A percentile compares a stretch with the other conserved stretches of the same genome.
phyloP scores from a whole-genome alignment of 2,329 filamentous ascomycete species.

The Fusarium equiseti region DNA sequence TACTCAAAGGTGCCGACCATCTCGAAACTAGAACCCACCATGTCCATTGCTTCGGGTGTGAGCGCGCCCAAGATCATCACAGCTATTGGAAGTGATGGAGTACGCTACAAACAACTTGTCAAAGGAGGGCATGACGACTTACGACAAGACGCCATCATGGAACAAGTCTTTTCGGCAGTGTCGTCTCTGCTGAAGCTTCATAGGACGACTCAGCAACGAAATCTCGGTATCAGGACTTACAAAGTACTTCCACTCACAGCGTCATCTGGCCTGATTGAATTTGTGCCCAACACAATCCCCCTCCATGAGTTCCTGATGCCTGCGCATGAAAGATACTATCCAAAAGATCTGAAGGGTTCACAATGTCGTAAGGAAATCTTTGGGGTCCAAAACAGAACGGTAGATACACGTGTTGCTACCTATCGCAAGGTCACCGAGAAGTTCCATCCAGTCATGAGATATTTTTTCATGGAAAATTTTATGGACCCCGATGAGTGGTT shows the following conservation, averaged over 20 bases:
- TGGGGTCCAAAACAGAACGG: conserved; percentile 75
- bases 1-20: conserved; percentile 85
- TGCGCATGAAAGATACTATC: conserved; percentile 88
- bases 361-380: conserved; percentile 84
- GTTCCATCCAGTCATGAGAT: conserved; percentile 93
- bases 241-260: conserved; percentile 92
- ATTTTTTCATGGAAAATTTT: conserved; percentile 97
- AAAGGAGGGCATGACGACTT: conserved; percentile 97
- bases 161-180: conserved; percentile 97
- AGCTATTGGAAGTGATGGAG: conserved; percentile 80
- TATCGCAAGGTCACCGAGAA: conserved; percentile 83
- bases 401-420: conserved; percentile 77
- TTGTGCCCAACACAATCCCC: conserved; percentile 92
- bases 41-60: conserved; percentile 88
- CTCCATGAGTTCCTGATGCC: conserved; percentile 93
- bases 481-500: conserved; percentile 98
- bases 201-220: conserved; percentile 86
- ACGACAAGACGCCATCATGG: conserved; percentile 98
- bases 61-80: conserved; percentile 96
- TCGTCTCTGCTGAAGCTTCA: conserved; percentile 90
- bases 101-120: conserved; percentile 87
- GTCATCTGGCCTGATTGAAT: conserved; percentile 92
- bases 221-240: conserved; percentile 93
- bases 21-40: conserved; percentile 75
- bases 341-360: conserved; percentile 81